phyloP scores from a whole-genome alignment of 768 basidiomycete species.

The Harrya chromipes region DNA sequence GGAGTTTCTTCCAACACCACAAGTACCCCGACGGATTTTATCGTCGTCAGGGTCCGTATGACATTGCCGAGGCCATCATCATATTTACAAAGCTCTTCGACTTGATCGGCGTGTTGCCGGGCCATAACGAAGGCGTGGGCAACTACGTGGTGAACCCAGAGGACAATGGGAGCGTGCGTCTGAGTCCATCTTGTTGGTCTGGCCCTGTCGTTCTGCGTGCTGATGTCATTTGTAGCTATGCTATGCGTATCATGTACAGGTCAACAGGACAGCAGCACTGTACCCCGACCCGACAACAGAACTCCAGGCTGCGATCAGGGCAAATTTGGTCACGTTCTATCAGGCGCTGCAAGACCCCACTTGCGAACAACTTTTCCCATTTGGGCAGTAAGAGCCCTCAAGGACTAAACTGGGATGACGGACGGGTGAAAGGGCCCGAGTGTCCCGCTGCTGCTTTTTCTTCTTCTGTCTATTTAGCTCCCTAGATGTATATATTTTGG shows the following conservation, averaged over 20 bases:
- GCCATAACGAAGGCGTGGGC: slow-evolving; percentile 15
- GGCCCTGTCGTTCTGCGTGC: not conserved
- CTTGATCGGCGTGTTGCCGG: slow-evolving; percentile 9
- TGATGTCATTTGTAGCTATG: slow-evolving; percentile 13
- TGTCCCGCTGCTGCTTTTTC: too few species aligned
- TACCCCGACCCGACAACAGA: slow-evolving; percentile 22
- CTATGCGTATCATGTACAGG: slow-evolving; percentile 17
- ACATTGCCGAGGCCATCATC: not conserved
- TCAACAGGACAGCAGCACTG: slow-evolving; percentile 15
- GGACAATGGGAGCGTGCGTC: slow-evolving; percentile 15
- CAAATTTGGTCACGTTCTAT: slow-evolving; percentile 18
- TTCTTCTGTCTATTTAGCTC: too few species aligned
- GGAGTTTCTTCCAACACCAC: slow-evolving; percentile 19
- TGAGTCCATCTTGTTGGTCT: slow-evolving; percentile 1
- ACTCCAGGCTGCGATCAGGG: slow-evolving; percentile 20
- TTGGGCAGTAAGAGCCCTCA: slow-evolving; percentile 3
- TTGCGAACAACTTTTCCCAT: slow-evolving; percentile 20
- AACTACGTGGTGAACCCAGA: slow-evolving; percentile 13
- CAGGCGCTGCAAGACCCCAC: too few species aligned
- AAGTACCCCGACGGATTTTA: slow-evolving; percentile 16
- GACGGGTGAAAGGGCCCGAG: too few species aligned
- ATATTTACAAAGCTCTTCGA: slow-evolving; percentile 1
- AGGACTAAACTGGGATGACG: too few species aligned
- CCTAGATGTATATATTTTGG: too few species aligned
- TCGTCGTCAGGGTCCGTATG: slow-evolving; percentile 20